A percentile compares a stretch with the other conserved stretches of the same genome.
Evolutionary conservation across 78 protist genomes (phyloP).

Genomic region (Dictyostelium discoideum): dicty_2.7 NC_007090.3:1359501-1360000

Average conservation of each 20-base stretch:
- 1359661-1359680: constrained; percentile 47
- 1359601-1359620: background rate
- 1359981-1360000: background rate
- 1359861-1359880: constrained; percentile 76
- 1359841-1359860: constrained; percentile 70
- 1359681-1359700: constrained; percentile 62
- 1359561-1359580: background rate
- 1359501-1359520: background rate
- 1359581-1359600: background rate
- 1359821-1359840: constrained; percentile 81
- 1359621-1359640: constrained; percentile 8
- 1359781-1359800: constrained; percentile 80
- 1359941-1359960: background rate
- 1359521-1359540: background rate
- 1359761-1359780: constrained; percentile 54
- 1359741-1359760: constrained; percentile 84
- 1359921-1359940: background rate
- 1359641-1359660: constrained; percentile 39
- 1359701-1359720: constrained; percentile 71
- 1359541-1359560: background rate
- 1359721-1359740: constrained; percentile 72
- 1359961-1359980: background rate
- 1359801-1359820: constrained; percentile 50
- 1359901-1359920: background rate
- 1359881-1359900: constrained; percentile 41